Evolutionary conservation across 768 basidiomycete genomes (phyloP).

Genomic region (Psilocybe cyanescens): DNA sequence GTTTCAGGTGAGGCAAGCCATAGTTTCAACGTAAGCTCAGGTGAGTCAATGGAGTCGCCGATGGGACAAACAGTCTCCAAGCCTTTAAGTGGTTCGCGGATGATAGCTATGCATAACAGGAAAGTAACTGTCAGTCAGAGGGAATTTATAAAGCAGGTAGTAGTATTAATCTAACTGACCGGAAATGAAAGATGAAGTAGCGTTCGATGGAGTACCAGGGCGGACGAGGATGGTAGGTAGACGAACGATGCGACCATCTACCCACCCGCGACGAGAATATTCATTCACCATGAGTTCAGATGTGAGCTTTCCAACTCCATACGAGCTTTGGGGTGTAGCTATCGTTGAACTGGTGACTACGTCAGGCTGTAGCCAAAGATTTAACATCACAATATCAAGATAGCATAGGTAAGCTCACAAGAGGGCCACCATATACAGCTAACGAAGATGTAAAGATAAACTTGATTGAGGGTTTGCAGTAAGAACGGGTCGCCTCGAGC

Average conservation of each 20-base stretch:
- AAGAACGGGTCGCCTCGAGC: conserved; percentile 39
- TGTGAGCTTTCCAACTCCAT: conserved; percentile 60
- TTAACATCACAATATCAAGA: not conserved
- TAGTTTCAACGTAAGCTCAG: conserved; percentile 46
- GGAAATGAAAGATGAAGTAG: conserved; percentile 60
- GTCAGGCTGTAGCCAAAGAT: conserved; percentile 32
- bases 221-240: conserved; percentile 64
- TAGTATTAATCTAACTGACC: conserved; percentile 31
- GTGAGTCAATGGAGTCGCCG: conserved; percentile 44
- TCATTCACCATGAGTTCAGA: conserved; percentile 63
- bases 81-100: conserved; percentile 62
- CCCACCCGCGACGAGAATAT: conserved; percentile 57
- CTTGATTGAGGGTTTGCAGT: conserved; percentile 38
- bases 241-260: conserved; percentile 63
- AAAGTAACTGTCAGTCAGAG: not conserved
- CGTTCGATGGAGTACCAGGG: conserved; percentile 55
- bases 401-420: conserved; percentile 28
- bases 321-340: conserved; percentile 57
- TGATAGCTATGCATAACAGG: conserved; percentile 38
- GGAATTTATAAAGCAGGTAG: not conserved
- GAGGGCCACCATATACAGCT: conserved; percentile 62
- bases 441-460: conserved; percentile 64
- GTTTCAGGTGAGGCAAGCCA: conserved; percentile 58
- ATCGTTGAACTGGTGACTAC: conserved; percentile 51
- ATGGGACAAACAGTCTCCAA: conserved; percentile 54